Base-by-base conservation (phyloP, 1,284 basidiomycete genomes). In the Austropuccinia psidii region DNA sequence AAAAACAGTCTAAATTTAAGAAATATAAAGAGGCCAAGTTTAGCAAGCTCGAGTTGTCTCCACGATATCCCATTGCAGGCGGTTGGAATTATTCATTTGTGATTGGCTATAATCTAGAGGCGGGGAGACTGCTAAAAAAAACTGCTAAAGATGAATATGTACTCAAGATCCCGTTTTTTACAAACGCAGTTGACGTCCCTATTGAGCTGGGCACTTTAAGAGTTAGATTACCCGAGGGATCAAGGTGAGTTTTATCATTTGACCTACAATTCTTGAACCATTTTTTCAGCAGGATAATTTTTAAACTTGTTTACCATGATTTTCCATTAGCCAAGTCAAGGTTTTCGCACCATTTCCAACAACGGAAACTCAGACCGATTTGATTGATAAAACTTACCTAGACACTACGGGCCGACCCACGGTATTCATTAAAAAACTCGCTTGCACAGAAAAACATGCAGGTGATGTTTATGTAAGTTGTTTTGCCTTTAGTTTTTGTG, bases 51-150 rank as follows among this genome's bases (percentile, higher is more conserved):
- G 93, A 98, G 78, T 80, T 98, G 55, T 85, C 85, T 55, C 95
- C 96, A 0, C 86, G 96, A 45, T 99, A 94, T 81, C 96, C 96
- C 8, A 79, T 99, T 31, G 82, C 98, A 75, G 96, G 96, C 35
- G 93, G 95, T 21, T 99, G 96, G 96, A 98, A 97, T 81, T 98
- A 96, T 82, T 87, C 85, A 50, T 98, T 95, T 82, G 92, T 90
- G 5, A 84, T 98, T 13, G 96, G 96, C 2, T 99, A 90, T 85
- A 93, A 98, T 78, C 85, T 89, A 9, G 89, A 91, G 24, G 83
- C 96, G 55, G 83, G 81, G n/a, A 89, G 93, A 78, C 80, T 78
- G 21, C 74, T 84, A 50, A 81, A 79, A 75, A 72, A 88, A 17
- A 35, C 13, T 85, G 77, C 83, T 81, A 84, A 82, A 1, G 86